phyloP scores from a whole-genome alignment of 306 rosid genomes.

The Pueraria montana region DNA sequence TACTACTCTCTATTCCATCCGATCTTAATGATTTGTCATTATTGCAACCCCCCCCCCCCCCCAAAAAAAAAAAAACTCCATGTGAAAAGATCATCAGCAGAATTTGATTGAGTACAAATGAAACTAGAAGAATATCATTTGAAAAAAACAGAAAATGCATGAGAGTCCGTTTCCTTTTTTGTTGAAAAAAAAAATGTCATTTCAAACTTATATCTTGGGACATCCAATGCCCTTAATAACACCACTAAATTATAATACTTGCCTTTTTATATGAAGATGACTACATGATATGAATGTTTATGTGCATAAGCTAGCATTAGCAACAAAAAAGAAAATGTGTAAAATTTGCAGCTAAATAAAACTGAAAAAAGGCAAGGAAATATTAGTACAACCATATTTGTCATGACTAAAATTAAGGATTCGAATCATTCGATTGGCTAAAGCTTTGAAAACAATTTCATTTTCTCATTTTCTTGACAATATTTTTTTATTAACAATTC shows the following conservation, averaged over 20 bases:
- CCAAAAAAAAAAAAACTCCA: too few relatives aligned
- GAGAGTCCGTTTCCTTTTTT: not conserved
- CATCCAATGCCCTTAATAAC: not conserved
- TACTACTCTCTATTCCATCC: conserved; percentile 3
- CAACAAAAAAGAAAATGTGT: not conserved
- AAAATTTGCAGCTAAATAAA: not conserved
- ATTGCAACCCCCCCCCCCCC: conserved; percentile 38
- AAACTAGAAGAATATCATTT: conserved; percentile 4
- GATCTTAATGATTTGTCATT: not conserved
- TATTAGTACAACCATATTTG: not conserved
- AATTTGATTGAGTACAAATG: conserved; percentile 2
- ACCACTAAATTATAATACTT: not conserved
- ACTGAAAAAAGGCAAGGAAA: not conserved
- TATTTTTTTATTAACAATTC: not conserved
- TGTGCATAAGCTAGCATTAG: conserved; percentile 2
- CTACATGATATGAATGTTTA: not conserved
- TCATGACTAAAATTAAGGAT: conserved; percentile 10
- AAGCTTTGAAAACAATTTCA: conserved; percentile 2
- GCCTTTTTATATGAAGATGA: not conserved
- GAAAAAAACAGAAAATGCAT: conserved; percentile 34
- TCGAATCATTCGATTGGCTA: not conserved
- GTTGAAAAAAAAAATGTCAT: not conserved
- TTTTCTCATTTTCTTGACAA: not conserved
- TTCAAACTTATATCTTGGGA: conserved; percentile 14
- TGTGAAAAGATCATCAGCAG: conserved; percentile 14